Base-by-base conservation (phyloP, 1,139 yeast genomes). In the Yamadazyma kanchanaburiensis region DNA sequence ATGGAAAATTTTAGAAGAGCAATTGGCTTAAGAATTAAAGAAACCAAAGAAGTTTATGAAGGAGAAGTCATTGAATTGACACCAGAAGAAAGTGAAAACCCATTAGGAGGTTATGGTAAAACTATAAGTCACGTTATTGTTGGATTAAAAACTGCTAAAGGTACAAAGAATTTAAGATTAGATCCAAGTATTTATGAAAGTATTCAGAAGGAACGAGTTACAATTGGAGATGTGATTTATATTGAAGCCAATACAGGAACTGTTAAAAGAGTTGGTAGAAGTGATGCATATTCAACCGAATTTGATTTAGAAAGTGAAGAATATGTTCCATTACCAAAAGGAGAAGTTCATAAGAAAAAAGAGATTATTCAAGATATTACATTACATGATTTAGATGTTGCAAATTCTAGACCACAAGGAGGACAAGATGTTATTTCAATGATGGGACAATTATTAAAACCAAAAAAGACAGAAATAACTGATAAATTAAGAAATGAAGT, bases 1-100 rank as follows among this genome's bases (percentile, higher is more conserved):
- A 91, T 91, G 98, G 98, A 91, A 57, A 89, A 91, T 57, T 91
- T 94, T 60, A 77, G 99, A 64, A 77, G 94, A 47, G 96, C 98
- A 11, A 91, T 91, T 55, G 97, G 98, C 2, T 70, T 91, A 40
- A 76, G 98, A 62, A 89, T 91, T 51, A 89, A 89, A 53, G 99
- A 91, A 58, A 88, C 95, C 6, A 94, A 91, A 58, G 99, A 91
- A 55, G 97, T 94, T 10, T 94, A 91, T 50, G 99, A 91, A 60
- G 99, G 99, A 42, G 99, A 91, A 57, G 96, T 91, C 25, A 87
- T 94, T 19, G 98, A 91, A 58, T 68, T 91, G 49, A 86, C 95
- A 2, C 97, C 97, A 3, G 97, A 91, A 61, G 97, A 91, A 61
- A 84, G 95, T 11, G 97, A 91, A 55, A 89, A 89, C 57, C 97